Evolutionary conservation across 1,284 basidiomycete genomes (phyloP), one percentile per base, ranked within the genome.

Genomic region (Cryptococcus wingfieldii): DNA sequence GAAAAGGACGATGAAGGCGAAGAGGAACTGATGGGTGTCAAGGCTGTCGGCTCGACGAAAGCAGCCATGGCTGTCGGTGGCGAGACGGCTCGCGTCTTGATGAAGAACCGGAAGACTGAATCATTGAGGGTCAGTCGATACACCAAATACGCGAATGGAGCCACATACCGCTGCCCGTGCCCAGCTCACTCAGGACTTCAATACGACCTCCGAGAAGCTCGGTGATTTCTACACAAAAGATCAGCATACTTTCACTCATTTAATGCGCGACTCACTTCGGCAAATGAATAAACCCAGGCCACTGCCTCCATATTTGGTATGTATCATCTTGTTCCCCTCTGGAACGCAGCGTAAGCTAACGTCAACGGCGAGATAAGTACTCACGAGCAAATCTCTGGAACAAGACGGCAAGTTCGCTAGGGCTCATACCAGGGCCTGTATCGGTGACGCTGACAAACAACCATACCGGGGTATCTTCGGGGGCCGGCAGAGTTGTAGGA

Each of bases 281-380:
- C 72, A 74, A 49, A 75, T 72, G 61, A 74, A 78, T 44, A 78
- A 51, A 0, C 76, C 77, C 6, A 78, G 62, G 14, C 76, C 76
- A 7, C 66, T 69, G 12, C 77, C 77, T 8, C 77, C 77, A 52
- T 74, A 78, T 34, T 61, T 67, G 12, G 73, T 75, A 51, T 75
- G 73, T 37, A 71, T 73, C 69, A 70, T 72, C 62, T 71, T 71
- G 58, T 73, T 73, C 18, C 71, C 69, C 56, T 73, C 60, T 65
- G 50, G 16, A 14, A 4, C 13, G 6, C 27, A 9, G 16, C 5
- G 34, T 42, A 25, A 38, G 45, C 34, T 50, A 51, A 28, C 23
- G 53, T 56, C 27, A 57, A 19, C 16, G 14, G 14, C 16, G 5
- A 18, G 27, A 55, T 41, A 47, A 51, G 50, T 58, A 65, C 55